phyloP scores from a whole-genome alignment of 768 basidiomycete species.

The Hericium coralloides region DNA sequence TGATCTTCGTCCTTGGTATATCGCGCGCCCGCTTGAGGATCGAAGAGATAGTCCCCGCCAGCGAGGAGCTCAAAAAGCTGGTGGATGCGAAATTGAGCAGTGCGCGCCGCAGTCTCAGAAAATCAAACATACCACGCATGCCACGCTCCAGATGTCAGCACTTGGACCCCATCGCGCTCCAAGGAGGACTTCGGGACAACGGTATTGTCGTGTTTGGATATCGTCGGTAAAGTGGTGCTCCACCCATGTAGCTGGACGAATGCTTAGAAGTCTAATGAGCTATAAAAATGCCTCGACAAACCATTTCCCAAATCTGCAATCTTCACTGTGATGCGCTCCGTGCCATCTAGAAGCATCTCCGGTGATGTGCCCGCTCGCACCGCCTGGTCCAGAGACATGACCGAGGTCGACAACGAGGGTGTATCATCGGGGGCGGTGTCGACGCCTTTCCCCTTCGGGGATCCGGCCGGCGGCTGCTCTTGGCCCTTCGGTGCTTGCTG shows the following conservation, averaged over 20 bases:
- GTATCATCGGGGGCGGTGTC: slow-evolving; percentile 13
- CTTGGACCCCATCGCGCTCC: slow-evolving; percentile 94
- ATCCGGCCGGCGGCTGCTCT: slow-evolving; percentile 14
- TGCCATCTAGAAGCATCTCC: slow-evolving; percentile 17
- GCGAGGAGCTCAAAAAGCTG: slow-evolving; percentile 93
- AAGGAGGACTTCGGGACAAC: slow-evolving; percentile 95
- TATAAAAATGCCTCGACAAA: slow-evolving; percentile 13
- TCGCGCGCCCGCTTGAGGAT: slow-evolving; percentile 88
- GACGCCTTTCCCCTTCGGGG: slow-evolving; percentile 19
- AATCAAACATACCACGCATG: slow-evolving; percentile 65
- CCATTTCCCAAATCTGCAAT: slow-evolving; percentile 98
- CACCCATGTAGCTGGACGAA: slow-evolving; percentile 62
- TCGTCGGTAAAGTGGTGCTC: slow-evolving; percentile 99
- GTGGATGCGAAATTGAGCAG: not conserved
- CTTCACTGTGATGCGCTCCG: slow-evolving; percentile 87
- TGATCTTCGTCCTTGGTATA: slow-evolving; percentile 97
- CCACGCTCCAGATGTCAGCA: slow-evolving; percentile 95
- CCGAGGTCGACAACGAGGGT: slow-evolving; percentile 11
- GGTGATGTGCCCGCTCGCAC: slow-evolving; percentile 5
- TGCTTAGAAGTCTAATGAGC: too few relatives aligned
- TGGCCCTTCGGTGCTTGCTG: slow-evolving; percentile 47
- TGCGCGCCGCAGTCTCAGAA: slow-evolving; percentile 1
- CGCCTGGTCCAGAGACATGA: slow-evolving; percentile 22
- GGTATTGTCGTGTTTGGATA: slow-evolving; percentile 95
- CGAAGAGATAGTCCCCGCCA: slow-evolving; percentile 97